Conservation (phyloP, 192 early-diverging fungal species). For the Entomortierella parvispora region DNA sequence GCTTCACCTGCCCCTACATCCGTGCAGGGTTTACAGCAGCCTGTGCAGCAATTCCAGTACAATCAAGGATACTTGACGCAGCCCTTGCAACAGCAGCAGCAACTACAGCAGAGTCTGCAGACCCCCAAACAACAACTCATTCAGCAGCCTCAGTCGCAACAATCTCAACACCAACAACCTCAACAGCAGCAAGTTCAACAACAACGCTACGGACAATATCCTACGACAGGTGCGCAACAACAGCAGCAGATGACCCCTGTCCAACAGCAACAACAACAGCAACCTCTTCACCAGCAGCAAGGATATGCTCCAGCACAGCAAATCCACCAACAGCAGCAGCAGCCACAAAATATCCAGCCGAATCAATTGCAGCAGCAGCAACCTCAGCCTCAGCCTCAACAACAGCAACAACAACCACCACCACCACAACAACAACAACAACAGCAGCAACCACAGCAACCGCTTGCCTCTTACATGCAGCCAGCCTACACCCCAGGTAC, state of each 20-base stretch:
- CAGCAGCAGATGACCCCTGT: no score
- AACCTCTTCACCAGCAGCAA: constrained; percentile 11
- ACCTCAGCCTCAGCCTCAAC: neutral
- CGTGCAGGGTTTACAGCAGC: constrained; percentile 12
- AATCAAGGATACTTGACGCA: neutral
- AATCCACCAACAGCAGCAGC: constrained; percentile 5
- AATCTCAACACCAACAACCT: constrained; percentile 2
- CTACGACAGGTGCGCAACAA: no score
- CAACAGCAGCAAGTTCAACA: neutral
- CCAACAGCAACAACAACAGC: constrained; percentile 7
- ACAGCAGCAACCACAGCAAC: constrained; percentile 13
- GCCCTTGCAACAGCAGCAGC: neutral
- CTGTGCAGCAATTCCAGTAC: neutral
- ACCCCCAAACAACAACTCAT: constrained; percentile 4
- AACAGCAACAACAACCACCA: neutral
- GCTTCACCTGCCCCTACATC: constrained; percentile 5
- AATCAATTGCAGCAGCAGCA: constrained; percentile 2
- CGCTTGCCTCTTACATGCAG: constrained; percentile 17
- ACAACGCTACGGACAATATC: neutral
- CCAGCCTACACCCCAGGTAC: constrained; percentile 15
- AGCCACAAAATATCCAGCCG: neutral
- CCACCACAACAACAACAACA: constrained; percentile 5
- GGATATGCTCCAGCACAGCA: neutral
- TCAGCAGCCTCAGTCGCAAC: constrained; percentile 8
- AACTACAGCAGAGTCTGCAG: neutral